These are phyloP conservation scores for Osmanthus fragrans DNA, from an alignment of 257 asterid species.

Conservation along the genomic window DNA sequence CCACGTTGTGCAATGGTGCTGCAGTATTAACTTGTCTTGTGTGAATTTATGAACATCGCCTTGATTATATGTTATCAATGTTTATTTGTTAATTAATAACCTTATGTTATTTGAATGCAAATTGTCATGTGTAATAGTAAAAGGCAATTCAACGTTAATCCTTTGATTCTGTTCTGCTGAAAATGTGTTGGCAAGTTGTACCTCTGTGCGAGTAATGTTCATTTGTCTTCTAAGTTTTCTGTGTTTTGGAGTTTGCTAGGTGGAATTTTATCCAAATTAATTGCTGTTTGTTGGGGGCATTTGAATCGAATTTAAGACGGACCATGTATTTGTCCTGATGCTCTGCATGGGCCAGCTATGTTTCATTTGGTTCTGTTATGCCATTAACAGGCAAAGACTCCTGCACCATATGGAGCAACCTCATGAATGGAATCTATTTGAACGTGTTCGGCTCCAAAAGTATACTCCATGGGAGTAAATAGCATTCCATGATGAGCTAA, in stretches of 20 bases:
- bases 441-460: too few species aligned
- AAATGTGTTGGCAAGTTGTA: neutral
- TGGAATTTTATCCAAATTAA: neutral
- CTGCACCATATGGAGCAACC: neutral
- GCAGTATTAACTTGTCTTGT: neutral
- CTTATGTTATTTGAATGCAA: neutral
- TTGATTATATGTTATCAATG: neutral
- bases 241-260: neutral
- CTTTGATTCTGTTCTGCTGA: neutral
- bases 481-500: neutral
- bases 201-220: neutral
- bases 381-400: neutral
- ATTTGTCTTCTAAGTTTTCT: neutral
- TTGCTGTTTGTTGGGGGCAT: neutral
- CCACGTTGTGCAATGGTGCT: neutral
- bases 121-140: neutral
- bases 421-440: neutral
- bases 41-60: neutral
- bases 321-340: neutral
- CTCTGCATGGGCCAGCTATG: neutral
- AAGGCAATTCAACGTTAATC: neutral
- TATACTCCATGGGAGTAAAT: too few species aligned
- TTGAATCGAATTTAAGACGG: too few species aligned
- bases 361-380: neutral
- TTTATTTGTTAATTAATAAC: neutral